Conservation (phyloP, 306 rosid species). For the Sesbania bispinosa region DNA sequence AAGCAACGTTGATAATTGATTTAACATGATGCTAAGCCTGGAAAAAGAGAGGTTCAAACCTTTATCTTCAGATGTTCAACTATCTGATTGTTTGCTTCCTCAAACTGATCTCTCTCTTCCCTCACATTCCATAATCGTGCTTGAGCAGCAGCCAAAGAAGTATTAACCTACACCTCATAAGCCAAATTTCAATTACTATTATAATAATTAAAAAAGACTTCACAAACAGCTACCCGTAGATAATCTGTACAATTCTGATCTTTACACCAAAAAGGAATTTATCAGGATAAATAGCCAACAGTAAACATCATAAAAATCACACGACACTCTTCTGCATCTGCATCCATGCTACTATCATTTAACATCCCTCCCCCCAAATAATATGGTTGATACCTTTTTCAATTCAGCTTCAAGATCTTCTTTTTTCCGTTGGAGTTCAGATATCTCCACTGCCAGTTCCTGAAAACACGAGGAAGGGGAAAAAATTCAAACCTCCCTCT, state of each 20-base stretch:
- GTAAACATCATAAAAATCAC: not conserved
- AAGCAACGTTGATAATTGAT: constrained; percentile 6
- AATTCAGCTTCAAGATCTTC: constrained; percentile 88
- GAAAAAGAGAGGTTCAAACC: constrained; percentile 40
- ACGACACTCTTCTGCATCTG: not conserved
- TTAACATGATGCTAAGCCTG: not conserved
- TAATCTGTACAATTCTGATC: not conserved
- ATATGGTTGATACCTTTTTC: constrained; percentile 57
- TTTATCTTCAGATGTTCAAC: constrained; percentile 76
- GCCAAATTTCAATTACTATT: constrained; percentile 14
- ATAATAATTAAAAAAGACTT: constrained; percentile 14
- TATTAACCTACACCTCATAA: constrained; percentile 59
- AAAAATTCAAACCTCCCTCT: constrained; percentile 13
- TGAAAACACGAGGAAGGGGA: constrained; percentile 41
- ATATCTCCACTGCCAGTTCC: constrained; percentile 72
- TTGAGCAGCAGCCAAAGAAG: constrained; percentile 84
- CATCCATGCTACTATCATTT: not conserved
- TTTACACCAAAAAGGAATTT: not conserved
- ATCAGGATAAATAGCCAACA: not conserved
- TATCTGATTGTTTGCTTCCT: constrained; percentile 93
- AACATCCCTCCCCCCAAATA: not conserved
- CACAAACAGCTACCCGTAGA: constrained; percentile 2
- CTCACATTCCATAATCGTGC: constrained; percentile 74
- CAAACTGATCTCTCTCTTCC: constrained; percentile 98
- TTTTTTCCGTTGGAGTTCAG: constrained; percentile 76